Evolutionary conservation across 2,329 filamentous ascomycete genomes (phyloP), one percentile per base, ranked within the genome.

Genomic region (Phialophora tarda): DNA sequence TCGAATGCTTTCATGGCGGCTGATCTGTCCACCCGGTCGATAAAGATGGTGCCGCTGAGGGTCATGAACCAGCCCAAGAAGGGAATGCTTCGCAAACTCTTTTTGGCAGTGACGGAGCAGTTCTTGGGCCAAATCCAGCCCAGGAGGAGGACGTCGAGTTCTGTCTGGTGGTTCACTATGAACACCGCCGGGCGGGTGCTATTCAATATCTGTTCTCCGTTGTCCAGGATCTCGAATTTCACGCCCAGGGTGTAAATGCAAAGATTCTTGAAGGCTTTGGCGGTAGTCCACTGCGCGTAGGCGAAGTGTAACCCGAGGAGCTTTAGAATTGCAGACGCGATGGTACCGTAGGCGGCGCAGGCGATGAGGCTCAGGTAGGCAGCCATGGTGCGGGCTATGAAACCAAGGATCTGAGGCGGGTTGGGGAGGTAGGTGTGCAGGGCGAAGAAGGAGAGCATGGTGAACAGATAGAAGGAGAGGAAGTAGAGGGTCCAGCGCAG

Each of bases 51-150:
- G 70, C 93, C 93, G 71, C 89, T 93, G 66, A 97, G 84, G 57
- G 87, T 79, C 89, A 92, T 99, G 82, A 97, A 99, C 93, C 92
- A 97, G 67, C 95, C 95, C 63, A 99, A 83, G 77, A 99, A 87
- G 0, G 95, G 95, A 41, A 90, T 82, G 69, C 85, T 88, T 77
- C 89, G 90, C 75, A 99, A 82, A 63, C 88, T 91, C 75, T 89
- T 89, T 85, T 99, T 99, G 55, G 94, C 93, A 26, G 94, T 97
- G 66, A 99, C 91, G 75, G 89, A 93, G 83, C 91, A 96, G 83
- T 96, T 93, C 74, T 88, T 89, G 56, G 95, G 95, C 80, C 97
- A 98, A 75, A 97, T 87, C 79, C 85, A 83, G 69, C 93, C 95
- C 30, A 99, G 86, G 87, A 97, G 91, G 66, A 97, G 85, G 48